These are phyloP conservation scores for Rehmannia glutinosa DNA, from an alignment of 257 asterid genomes.

Conservation along the genomic window DNA sequence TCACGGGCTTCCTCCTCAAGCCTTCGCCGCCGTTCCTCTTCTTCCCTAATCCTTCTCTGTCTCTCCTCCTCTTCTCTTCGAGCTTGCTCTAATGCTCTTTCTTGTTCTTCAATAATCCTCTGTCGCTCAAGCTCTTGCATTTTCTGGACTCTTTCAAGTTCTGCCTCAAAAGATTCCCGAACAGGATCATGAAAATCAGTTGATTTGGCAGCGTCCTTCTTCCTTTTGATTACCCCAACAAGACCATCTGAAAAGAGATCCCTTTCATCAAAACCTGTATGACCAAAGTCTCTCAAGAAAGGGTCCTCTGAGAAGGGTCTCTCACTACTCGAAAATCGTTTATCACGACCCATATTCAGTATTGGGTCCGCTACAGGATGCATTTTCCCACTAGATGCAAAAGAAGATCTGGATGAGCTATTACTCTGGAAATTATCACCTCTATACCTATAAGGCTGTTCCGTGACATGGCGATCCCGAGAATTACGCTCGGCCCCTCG, in stretches of 20 bases:
- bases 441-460: slow-evolving; percentile 49
- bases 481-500: slow-evolving; percentile 43
- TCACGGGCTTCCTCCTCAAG: slow-evolving; percentile 90
- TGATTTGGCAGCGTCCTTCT: slow-evolving; percentile 61
- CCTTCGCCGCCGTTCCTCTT: slow-evolving; percentile 61
- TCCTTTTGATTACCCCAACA: slow-evolving; percentile 78
- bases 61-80: slow-evolving; percentile 88
- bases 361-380: slow-evolving; percentile 37
- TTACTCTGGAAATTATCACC: slow-evolving; percentile 45
- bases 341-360: slow-evolving; percentile 47
- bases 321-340: slow-evolving; percentile 45
- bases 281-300: slow-evolving; percentile 36
- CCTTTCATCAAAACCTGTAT: slow-evolving; percentile 68
- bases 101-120: slow-evolving; percentile 82
- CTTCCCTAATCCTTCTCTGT: slow-evolving; percentile 71
- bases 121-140: slow-evolving; percentile 95
- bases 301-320: slow-evolving; percentile 56
- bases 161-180: slow-evolving; percentile 97
- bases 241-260: slow-evolving; percentile 74
- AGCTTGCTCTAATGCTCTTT: slow-evolving; percentile 77
- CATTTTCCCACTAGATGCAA: slow-evolving; percentile 51
- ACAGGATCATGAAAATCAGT: slow-evolving; percentile 84
- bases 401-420: slow-evolving; percentile 34
- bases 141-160: slow-evolving; percentile 93
- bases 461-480: slow-evolving; percentile 47